phyloP scores from a whole-genome alignment of 2,329 filamentous ascomycete genomes.

The Colletotrichum euphorbiae region DNA sequence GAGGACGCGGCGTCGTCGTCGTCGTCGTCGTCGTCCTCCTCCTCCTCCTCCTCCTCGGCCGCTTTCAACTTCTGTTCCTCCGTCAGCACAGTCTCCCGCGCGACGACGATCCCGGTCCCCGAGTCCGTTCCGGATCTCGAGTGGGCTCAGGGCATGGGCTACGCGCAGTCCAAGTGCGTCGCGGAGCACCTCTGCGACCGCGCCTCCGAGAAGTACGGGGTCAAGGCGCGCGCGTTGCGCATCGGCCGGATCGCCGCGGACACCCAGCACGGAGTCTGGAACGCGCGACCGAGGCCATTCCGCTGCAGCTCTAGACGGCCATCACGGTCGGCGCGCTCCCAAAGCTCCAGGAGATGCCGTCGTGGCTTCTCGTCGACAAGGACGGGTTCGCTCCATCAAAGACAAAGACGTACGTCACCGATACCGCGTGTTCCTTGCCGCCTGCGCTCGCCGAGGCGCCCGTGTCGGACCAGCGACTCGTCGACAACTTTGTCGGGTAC shows the following conservation, averaged over 20 bases:
- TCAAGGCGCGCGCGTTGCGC: slow-evolving; percentile 53
- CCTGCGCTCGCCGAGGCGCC: slow-evolving; percentile 54
- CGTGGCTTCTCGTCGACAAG: slow-evolving; percentile 61
- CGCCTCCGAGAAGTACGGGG: slow-evolving; percentile 47
- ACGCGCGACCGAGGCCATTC: slow-evolving; percentile 61
- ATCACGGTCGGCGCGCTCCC: slow-evolving; percentile 58
- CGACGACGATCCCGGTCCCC: slow-evolving; percentile 45
- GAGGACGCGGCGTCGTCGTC: too few species aligned
- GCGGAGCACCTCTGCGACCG: slow-evolving; percentile 52
- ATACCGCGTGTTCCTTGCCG: slow-evolving; percentile 54
- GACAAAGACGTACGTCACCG: slow-evolving; percentile 55
- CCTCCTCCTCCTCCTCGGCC: slow-evolving; percentile 39
- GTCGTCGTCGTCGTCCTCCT: slow-evolving; percentile 4
- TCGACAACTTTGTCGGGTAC: slow-evolving; percentile 53
- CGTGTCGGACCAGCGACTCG: slow-evolving; percentile 46
- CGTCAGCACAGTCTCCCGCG: slow-evolving; percentile 55
- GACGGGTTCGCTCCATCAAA: slow-evolving; percentile 59
- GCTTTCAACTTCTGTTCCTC: slow-evolving; percentile 64
- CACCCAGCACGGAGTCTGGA: slow-evolving; percentile 61
- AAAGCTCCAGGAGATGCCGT: slow-evolving; percentile 55
- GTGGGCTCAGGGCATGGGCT: slow-evolving; percentile 57
- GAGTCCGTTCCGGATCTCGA: slow-evolving; percentile 51
- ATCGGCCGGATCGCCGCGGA: slow-evolving; percentile 65
- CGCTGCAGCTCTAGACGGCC: slow-evolving; percentile 61
- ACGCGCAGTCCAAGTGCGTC: slow-evolving; percentile 56